phyloP scores from a whole-genome alignment of 2,329 filamentous ascomycete species.

The Phyllosticta ampelicida region DNA sequence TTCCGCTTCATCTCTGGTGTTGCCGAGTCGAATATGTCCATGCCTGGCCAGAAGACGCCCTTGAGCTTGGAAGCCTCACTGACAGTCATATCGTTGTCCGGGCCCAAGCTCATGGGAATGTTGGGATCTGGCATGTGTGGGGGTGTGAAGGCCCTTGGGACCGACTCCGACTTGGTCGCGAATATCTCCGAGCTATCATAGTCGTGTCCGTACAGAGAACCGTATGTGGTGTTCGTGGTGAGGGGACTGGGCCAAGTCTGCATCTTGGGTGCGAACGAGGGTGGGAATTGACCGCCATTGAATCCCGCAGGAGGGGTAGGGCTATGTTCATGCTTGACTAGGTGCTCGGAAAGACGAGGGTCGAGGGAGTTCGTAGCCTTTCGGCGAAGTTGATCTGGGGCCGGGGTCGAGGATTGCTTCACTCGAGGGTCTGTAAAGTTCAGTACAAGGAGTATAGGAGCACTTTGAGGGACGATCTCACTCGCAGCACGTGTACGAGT shows the following conservation, averaged over 20 bases:
- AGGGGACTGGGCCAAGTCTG: constrained; percentile 24
- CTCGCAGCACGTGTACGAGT: constrained; percentile 22
- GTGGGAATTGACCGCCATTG: constrained; percentile 7
- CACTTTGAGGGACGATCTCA: neutral
- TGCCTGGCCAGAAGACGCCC: constrained; percentile 64
- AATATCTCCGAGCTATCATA: constrained; percentile 3
- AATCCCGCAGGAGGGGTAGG: constrained; percentile 18
- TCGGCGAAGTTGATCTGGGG: constrained; percentile 2
- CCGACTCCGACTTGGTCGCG: neutral
- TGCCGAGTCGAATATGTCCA: constrained; percentile 73
- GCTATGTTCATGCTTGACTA: constrained; percentile 26
- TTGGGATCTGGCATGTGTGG: neutral
- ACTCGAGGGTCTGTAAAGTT: neutral
- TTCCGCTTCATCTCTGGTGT: constrained; percentile 61
- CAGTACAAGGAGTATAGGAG: neutral
- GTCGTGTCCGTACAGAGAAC: neutral
- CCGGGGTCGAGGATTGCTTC: neutral
- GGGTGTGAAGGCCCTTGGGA: neutral
- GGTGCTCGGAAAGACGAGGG: constrained; percentile 25
- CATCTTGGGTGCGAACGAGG: constrained; percentile 25
- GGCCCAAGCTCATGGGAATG: neutral
- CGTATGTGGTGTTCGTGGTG: neutral
- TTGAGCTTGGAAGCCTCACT: constrained; percentile 48
- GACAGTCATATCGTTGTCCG: constrained; percentile 11
- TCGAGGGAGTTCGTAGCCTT: constrained; percentile 20